Conservation (phyloP, 1,284 basidiomycete genomes). For the Malassezia slooffiae region DNA sequence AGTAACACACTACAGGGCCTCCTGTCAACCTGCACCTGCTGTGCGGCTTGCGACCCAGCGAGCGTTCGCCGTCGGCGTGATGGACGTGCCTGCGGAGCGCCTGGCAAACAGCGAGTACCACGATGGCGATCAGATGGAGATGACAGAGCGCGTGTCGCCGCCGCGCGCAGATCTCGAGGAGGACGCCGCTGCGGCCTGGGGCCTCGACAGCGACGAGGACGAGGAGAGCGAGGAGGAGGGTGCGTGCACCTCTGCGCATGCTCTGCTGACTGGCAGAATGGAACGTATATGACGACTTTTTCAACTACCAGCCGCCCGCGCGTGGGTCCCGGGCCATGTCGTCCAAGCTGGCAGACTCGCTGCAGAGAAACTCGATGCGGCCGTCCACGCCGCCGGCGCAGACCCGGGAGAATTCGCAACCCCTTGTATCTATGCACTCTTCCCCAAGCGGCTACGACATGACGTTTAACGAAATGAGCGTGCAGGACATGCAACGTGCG, state of each 20-base stretch:
- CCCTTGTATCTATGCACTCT: constrained; percentile 4
- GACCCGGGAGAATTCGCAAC: neutral
- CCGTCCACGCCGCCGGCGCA: too few species aligned
- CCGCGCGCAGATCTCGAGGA: neutral
- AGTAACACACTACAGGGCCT: too few species aligned
- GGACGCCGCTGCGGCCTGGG: constrained; percentile 3
- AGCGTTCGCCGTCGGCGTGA: too few species aligned
- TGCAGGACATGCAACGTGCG: neutral
- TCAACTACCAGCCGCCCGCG: constrained; percentile 1
- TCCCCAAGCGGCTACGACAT: neutral
- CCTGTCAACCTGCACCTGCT: too few species aligned
- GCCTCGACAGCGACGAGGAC: neutral
- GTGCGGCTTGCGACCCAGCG: too few species aligned
- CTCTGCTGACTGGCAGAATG: constrained; percentile 3
- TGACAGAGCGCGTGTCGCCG: too few species aligned
- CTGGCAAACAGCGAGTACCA: too few species aligned
- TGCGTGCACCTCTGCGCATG: neutral
- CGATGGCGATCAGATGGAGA: too few species aligned
- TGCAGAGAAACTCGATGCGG: too few species aligned
- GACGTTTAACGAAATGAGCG: neutral
- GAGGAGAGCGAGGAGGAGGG: constrained; percentile 4
- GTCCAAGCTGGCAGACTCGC: too few species aligned
- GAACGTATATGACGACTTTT: constrained; percentile 14
- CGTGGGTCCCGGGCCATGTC: neutral
- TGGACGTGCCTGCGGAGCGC: too few species aligned